Conservation (phyloP, 345 rosid genomes). For the Murraya koenigii region DNA sequence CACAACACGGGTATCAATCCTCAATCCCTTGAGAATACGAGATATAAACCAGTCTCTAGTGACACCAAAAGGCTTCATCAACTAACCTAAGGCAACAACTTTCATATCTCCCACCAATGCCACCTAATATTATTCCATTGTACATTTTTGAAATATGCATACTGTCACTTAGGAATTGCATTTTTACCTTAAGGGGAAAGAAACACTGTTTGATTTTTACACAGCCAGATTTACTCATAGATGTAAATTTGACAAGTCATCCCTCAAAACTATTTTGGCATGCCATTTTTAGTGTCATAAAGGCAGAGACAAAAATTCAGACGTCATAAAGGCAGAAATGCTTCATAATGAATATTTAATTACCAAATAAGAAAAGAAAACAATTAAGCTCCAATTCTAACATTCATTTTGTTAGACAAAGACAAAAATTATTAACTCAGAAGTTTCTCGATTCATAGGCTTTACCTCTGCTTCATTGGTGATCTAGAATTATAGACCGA, state of each 20-base stretch:
- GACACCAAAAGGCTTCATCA: neutral
- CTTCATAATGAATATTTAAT: neutral
- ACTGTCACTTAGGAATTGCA: neutral
- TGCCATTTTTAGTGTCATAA: neutral
- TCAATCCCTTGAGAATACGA: neutral
- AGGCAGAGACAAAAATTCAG: no score
- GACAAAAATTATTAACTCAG: neutral
- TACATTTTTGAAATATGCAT: neutral
- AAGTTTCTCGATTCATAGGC: neutral
- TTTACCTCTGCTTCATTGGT: constrained; percentile 61
- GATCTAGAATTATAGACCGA: constrained; percentile 44
- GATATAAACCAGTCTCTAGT: neutral
- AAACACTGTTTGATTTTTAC: neutral
- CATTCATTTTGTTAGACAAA: neutral
- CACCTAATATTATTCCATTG: neutral
- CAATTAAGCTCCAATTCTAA: neutral
- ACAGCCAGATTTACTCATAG: neutral
- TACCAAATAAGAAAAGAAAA: neutral
- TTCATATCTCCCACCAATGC: neutral
- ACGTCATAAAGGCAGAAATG: neutral
- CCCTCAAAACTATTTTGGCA: neutral
- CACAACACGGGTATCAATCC: neutral
- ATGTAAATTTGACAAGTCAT: neutral
- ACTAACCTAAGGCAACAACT: neutral
- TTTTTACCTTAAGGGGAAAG: neutral